Evolutionary conservation across 805 yeast species (phyloP), one percentile per base, ranked within the genome.

Genomic region (Ogataea paradorogensis): DNA sequence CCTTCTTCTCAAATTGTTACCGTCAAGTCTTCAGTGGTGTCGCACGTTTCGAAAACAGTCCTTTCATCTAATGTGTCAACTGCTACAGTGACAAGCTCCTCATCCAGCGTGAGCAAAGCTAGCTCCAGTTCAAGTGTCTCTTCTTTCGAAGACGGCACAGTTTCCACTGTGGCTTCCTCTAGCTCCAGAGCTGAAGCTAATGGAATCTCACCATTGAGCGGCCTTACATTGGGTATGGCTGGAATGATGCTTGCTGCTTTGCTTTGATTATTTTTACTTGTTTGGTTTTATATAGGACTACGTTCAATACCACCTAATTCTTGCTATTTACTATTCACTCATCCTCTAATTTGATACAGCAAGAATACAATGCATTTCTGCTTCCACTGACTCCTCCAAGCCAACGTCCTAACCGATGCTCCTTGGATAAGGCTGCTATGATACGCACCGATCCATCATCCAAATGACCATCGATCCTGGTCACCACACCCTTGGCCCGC

Each of bases 351-450:
- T 55, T 70, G 40, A 77, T 66, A 20, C 67, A 68, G 42, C 73
- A 76, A 8, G 81, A 75, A 51, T 71, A 78, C 48, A 87, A 69
- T 43, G 87, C 87, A 63, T 85, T 87, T 61, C 91, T 77, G 22
- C 84, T 82, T 7, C 85, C 85, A 18, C 70, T 69, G 26, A 74
- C 69, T 38, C 75, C 70, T 31, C 73, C 69, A 18, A 80, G 62
- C 96, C 96, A 90, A 59, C 97, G 80, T 27, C 96, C 97, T 42
- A 86, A 69, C 58, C 84, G 78, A 57, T 84, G 95, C 63, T 91
- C 96, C 62, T 90, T 87, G 28, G 91, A 76, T 5, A 85, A 69
- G 26, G 87, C 70, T 0, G 84, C 91, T 47, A 76, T 66, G 9
- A 88, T 64, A 48, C 78, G 72, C 35, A 79, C 58, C 40, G 71